Conservation (phyloP, 2,329 filamentous ascomycete genomes). For the Raffaelea albimanens region DNA sequence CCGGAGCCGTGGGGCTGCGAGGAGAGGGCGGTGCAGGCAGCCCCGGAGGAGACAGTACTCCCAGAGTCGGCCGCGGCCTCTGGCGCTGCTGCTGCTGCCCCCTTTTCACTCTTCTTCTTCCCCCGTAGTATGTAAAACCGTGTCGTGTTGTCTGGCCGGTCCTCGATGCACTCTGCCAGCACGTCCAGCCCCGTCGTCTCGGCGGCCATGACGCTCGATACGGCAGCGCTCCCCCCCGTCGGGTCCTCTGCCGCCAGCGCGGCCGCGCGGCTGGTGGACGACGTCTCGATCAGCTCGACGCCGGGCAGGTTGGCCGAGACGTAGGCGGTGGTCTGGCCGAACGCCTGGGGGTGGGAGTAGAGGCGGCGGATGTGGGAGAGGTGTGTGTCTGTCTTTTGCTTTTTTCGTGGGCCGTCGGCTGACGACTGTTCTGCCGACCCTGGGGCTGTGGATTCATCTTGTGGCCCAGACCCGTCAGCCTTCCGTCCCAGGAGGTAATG, state of each 20-base stretch:
- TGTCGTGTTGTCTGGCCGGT: constrained; percentile 67
- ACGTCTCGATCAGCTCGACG: constrained; percentile 76
- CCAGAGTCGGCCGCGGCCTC: background rate
- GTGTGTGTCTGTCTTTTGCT: constrained; percentile 13
- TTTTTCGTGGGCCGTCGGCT: constrained; percentile 27
- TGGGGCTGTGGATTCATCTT: background rate
- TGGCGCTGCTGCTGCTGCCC: constrained; percentile 15
- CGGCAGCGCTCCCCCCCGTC: constrained; percentile 59
- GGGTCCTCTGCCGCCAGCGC: constrained; percentile 58
- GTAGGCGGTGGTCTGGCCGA: constrained; percentile 69
- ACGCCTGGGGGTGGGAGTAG: constrained; percentile 92
- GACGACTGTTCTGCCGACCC: background rate
- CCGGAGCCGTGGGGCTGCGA: background rate
- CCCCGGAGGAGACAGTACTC: no score
- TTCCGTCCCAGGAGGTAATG: constrained; percentile 63
- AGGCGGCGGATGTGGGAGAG: constrained; percentile 61
- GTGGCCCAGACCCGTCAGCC: background rate
- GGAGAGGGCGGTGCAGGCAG: background rate
- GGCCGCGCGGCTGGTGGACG: constrained; percentile 77
- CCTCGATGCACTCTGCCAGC: constrained; percentile 62
- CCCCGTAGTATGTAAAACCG: constrained; percentile 60
- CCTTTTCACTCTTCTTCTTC: no score
- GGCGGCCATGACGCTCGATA: constrained; percentile 68
- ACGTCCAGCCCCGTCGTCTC: constrained; percentile 57
- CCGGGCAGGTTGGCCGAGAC: constrained; percentile 53